Evolutionary conservation across 2,329 filamentous ascomycete genomes (phyloP).

Genomic region (Dryadomyces quercus-mongolicae): DNA sequence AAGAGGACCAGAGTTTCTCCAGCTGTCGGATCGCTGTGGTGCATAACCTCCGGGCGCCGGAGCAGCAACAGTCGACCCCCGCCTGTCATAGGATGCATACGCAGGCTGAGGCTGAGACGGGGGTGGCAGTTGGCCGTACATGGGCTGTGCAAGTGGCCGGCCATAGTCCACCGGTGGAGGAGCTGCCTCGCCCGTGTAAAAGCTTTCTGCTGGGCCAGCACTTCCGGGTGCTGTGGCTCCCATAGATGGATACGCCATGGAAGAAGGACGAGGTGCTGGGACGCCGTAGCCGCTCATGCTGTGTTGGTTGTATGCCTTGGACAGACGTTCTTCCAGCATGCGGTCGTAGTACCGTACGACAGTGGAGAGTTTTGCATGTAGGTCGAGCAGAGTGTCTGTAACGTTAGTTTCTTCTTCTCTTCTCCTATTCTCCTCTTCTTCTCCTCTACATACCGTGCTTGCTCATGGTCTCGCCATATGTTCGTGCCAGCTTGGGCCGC

Average conservation of each 20-base stretch:
- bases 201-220: constrained; percentile 57
- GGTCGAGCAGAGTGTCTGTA: constrained; percentile 76
- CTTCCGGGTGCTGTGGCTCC: constrained; percentile 31
- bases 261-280: constrained; percentile 34
- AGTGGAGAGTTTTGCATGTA: constrained; percentile 90
- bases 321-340: constrained; percentile 92
- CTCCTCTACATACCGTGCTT: constrained; percentile 59
- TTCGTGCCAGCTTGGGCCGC: constrained; percentile 84
- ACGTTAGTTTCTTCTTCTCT: too few relatives aligned
- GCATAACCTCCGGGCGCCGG: constrained; percentile 28
- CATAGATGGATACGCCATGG: constrained; percentile 61
- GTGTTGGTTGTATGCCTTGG: constrained; percentile 82
- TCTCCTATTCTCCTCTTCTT: too few relatives aligned
- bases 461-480: constrained; percentile 98
- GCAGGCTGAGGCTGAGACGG: constrained; percentile 31
- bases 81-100: constrained; percentile 30
- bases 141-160: constrained; percentile 36
- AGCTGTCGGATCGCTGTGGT: constrained; percentile 37
- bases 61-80: constrained; percentile 25
- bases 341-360: constrained; percentile 96
- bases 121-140: too few relatives aligned
- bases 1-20: constrained; percentile 26
- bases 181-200: constrained; percentile 57
- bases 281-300: constrained; percentile 50
- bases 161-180: constrained; percentile 32